Conservation (phyloP, 2,329 filamentous ascomycete genomes). For the Stachybotrys elegans region DNA sequence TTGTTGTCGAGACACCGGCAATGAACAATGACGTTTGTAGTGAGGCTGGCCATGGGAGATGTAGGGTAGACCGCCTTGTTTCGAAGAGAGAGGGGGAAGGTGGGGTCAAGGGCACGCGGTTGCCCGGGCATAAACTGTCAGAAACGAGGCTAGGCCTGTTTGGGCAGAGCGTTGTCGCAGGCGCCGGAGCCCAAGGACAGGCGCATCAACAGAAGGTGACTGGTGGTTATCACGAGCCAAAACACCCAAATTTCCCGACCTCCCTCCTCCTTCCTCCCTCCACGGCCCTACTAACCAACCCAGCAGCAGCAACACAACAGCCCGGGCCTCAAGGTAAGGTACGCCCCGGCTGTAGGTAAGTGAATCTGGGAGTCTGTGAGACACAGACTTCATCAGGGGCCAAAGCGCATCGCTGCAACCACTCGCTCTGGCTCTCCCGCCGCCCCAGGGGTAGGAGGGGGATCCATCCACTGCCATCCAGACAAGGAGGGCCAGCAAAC, state of each 20-base stretch:
- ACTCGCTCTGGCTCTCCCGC: too few relatives aligned
- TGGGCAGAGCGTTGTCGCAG: neutral
- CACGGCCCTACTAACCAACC: neutral
- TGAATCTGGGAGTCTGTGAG: too few relatives aligned
- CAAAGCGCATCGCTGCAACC: too few relatives aligned
- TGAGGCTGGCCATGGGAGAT: too few relatives aligned
- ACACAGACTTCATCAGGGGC: too few relatives aligned
- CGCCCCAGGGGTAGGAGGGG: neutral
- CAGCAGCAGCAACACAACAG: neutral
- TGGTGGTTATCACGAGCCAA: constrained; percentile 1
- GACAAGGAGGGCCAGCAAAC: too few relatives aligned
- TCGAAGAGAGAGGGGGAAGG: too few relatives aligned
- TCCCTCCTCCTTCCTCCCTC: neutral
- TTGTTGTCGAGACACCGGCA: too few relatives aligned
- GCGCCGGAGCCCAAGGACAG: neutral
- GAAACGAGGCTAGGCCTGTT: neutral
- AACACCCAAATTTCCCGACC: neutral
- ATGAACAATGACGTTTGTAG: too few relatives aligned
- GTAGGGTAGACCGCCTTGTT: too few relatives aligned
- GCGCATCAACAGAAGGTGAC: neutral
- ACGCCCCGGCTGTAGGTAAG: too few relatives aligned
- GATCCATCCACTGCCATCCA: too few relatives aligned
- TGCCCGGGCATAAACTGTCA: neutral
- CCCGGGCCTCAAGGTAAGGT: neutral
- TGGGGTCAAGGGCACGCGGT: neutral